Base-by-base conservation (phyloP, 257 asterid species). In the Anisodus acutangulus region DNA sequence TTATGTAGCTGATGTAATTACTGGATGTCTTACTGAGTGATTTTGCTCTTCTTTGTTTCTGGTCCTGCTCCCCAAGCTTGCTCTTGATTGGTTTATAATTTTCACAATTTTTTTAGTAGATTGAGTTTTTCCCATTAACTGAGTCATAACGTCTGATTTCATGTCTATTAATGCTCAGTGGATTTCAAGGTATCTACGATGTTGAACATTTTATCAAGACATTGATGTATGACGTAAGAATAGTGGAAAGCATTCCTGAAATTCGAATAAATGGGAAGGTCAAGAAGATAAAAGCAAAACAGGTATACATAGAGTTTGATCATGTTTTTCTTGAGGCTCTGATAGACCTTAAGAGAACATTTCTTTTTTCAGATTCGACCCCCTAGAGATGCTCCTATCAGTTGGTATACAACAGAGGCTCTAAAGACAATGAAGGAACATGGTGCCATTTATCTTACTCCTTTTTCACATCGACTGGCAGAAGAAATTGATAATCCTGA, bases 391-490 rank as follows among this genome's bases (percentile, higher is more conserved):
- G 98, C 99, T 87, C 91, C 98, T 41, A 78, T 91, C 74, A 94
- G 97, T 90, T 96, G 99, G 99, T 96, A 96, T 88, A 93, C 94
- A 54, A 89, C 92, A 13, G 94, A 83, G 78, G 98, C 98, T 85
- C 83, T 94, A 86, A 87, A 89, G 83, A 94, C 91, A 90, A 96
- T 96, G 99, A 92, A 90, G 90, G 97, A 96, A 88, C 97, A 94
- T 70, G 97, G 98, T 86, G 98, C 98, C 79, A 93, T 96, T 84
- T 96, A 96, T 92, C 98, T 96, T 39, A 94, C 97, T 54, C 98
- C 99, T 51, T 94, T 96, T 89, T 96, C 99, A 19, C 99, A 96
- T 90, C 97, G 99, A 58, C 88, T 96, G 90, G 98, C 97, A 53
- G 99, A 96, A 93, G 99, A 96, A 87, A 92, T 96, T 8, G 94